Evolutionary conservation across 1,284 basidiomycete genomes (phyloP), one percentile per base, ranked within the genome.

Genomic region (Inonotus obliquus): DNA sequence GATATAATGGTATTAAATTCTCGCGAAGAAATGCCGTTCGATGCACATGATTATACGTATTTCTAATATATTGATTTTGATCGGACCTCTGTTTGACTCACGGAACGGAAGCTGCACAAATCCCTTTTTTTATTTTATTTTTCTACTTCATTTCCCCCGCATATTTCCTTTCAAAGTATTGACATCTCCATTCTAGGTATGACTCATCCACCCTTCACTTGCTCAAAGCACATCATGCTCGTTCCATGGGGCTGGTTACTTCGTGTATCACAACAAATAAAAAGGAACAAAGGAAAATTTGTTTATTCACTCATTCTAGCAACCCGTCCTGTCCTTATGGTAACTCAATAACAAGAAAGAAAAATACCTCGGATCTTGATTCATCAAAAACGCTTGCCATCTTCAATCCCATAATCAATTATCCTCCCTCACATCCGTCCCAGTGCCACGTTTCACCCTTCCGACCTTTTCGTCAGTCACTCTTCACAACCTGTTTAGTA

Each of bases 51-150:
- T 52, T 17, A 17, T 44, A 32, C 4, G 32, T 32, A 32, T 4
- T 44, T 14, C 38, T 5, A 13, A 39, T 39, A 13, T 39, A 39
- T 39, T 39, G 38, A 39, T 39, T 7, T 52, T 52, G 29, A 52
- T 52, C 51, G 29, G 51, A 35, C 1, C 27, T n/a, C 29, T 35
- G 2, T 21, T 44, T 44, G 11, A 6, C 9, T 29, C 25, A 52
- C 51, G 51, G 51, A 52, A 52, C 51, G 51, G 51, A 52, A 52
- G 51, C n/a, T 52, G 32, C n/a, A n/a, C n/a, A n/a, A n/a, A n/a
- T 51, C 21, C 21, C 23, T 32, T 13, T 25, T 32, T 25, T n/a
- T n/a, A n/a, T 39, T 10, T 19, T 17, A 6, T 52, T 35, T 27
- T 23, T 10, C 23, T 49, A 25, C 7, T 17, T n/a, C 7, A 49